Base-by-base conservation (phyloP, 495 filamentous ascomycete genomes). In the Lasiosphaeria miniovina region DNA sequence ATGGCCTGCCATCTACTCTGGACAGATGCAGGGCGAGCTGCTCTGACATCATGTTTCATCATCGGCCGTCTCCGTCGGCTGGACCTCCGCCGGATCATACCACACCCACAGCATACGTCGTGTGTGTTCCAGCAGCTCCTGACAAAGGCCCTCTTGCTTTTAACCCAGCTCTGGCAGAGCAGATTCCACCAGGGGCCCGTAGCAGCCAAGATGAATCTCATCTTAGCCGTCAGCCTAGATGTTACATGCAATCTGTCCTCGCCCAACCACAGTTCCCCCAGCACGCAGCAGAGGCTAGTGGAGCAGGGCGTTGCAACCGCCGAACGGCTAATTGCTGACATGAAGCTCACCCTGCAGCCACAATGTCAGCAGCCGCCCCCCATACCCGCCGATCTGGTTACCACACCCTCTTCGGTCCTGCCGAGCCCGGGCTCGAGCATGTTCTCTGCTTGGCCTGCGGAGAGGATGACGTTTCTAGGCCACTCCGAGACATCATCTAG, bases 1-100 rank as follows among this genome's bases (percentile, higher is more conserved):
- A 65, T 63, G 32, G 45, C 61, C 0, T 54, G 43, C 36, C 63
- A 68, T 6, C 35, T 68, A 0, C 49, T 68, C 12, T 68, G 66
- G 66, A 52, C 66, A 0, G 54, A 66, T 17, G 61, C 55, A 4
- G 36, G 54, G 14, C 51, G 66, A 0, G 64, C 66, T 1, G 66
- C 56, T 0, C 36, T 68, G 0, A 52, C 52, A 0, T 52, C 58
- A 0, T 68, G 60, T 40, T 61, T 43, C 35, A 45, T 63, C 3
- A 48, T 68, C 2, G 52, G 58, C 1, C 24, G 55, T 0, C 52
- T 66, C 4, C 36, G 61, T 3, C 43, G 51, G 8, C 49, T 60
- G 6, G 55, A 58, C 14, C 6, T n/a, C 6, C 53, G 35, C 36
- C 41, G 17, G 2, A 41, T 60, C 36, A 50, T 61, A 5, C 45